Conservation (phyloP, 2,329 filamentous ascomycete genomes). For the Trichoderma polysporum region DNA sequence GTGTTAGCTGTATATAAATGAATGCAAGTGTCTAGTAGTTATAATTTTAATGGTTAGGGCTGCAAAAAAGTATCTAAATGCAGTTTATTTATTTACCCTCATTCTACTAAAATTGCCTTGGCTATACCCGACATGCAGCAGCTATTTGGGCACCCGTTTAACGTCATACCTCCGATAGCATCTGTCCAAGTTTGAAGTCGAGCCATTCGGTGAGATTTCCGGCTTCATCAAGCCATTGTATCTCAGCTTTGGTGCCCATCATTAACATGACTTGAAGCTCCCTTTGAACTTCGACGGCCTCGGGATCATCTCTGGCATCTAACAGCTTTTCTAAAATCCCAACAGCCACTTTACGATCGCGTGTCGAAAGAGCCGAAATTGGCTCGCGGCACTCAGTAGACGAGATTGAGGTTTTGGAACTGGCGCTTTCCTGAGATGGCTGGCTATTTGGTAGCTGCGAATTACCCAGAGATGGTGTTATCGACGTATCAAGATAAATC, state of each 20-base stretch:
- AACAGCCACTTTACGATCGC: constrained; percentile 59
- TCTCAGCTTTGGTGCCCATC: constrained; percentile 73
- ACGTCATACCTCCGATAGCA: constrained; percentile 5
- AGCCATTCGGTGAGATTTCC: constrained; percentile 54
- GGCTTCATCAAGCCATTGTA: constrained; percentile 64
- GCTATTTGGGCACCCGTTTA: too few relatives aligned
- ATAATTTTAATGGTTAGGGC: too few relatives aligned
- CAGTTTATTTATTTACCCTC: too few relatives aligned
- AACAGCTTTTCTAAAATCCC: constrained; percentile 50
- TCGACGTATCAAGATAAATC: background rate
- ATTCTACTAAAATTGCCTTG: background rate
- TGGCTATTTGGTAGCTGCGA: constrained; percentile 14
- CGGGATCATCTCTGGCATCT: constrained; percentile 28
- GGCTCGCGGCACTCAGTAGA: constrained; percentile 32
- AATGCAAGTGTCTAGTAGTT: too few relatives aligned
- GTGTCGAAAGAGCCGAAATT: constrained; percentile 44
- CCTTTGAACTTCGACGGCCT: constrained; percentile 42
- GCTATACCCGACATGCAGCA: background rate
- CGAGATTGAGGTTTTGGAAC: constrained; percentile 25
- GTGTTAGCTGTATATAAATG: too few relatives aligned
- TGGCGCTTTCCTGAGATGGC: background rate
- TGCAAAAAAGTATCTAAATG: too few relatives aligned
- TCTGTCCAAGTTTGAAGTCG: constrained; percentile 39
- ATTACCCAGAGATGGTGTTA: background rate
- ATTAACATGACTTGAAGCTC: constrained; percentile 74